Base-by-base conservation (phyloP, 306 rosid species). In the Prinsepia uniflora region DNA sequence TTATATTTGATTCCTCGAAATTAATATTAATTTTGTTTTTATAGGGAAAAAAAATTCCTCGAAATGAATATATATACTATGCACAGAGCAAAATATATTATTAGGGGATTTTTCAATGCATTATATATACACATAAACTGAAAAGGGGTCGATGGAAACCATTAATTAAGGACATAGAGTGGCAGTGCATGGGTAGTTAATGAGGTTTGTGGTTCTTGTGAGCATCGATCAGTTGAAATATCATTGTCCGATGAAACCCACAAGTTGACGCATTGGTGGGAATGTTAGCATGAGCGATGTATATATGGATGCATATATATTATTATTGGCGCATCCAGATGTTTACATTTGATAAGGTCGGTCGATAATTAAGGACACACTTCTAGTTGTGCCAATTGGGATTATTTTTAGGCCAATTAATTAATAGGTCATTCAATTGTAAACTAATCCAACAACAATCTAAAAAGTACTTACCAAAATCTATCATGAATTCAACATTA, bases 201-300 rank as follows among this genome's bases (percentile, higher is more conserved):
- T 41, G 30, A 63, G 47, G 59, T 54, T 10, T 6, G 41, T 11
- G 34, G 42, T 6, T 18, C 12, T 22, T 70, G 65, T 43, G 65
- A 56, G 55, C 43, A 70, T 56, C 44, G 65, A 70, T 55, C 30
- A 44, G 74, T 19, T 43, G 65, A 45, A 11, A 22, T 44, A 43
- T 43, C 65, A 5, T 70, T 55, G 54, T 56, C 44, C 55, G 55
- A 70, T 22, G 65, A 56, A 43, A 55, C n/a, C 24, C 44, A 43
- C 14, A 42, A 18, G 44, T 30, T 19, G 20, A 6, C 49, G 10
- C 49, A n/a, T 49, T 41, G 67, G n/a, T 41, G 34, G 46, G 18
- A n/a, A 18, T 67, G 20, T 67, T 30, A 13, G 18, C 43, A 11
- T 11, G 6, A 54, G 19, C 19, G 60, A 30, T 5, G 18, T 5